Evolutionary conservation across 2,329 filamentous ascomycete genomes (phyloP), one percentile per base, ranked within the genome.

Genomic region (Talaromyces sp.): DNA sequence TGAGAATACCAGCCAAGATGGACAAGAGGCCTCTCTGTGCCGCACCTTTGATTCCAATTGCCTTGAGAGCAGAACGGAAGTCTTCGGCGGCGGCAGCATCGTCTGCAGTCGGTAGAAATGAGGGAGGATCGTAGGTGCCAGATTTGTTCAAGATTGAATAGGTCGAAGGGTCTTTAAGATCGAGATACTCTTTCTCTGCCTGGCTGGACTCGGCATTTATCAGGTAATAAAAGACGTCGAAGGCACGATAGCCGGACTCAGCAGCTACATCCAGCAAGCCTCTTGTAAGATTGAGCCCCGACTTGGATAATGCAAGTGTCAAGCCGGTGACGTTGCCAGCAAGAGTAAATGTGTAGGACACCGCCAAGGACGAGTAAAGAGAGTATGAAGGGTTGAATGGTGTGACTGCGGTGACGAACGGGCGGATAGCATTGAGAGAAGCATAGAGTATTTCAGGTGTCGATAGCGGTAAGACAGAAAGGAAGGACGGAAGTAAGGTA

Each of bases 141-240:
- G 94, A 97, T 71, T 88, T 89, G 68, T 91, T 88, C 19, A 99
- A 83, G 1, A 99, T 82, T 5, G 88, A 79, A 76, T 98, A 99
- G 51, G 86, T 84, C 3, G 91, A 90, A 2, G 91, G 87, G 8
- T 88, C 83, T 78, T 92, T 91, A 34, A 99, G 85, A 29, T 90
- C 88, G 15, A 99, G 81, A 67, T 93, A 96, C 75, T 98, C 94
- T 64, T 92, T 85, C 79, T 99, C 95, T 1, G 92, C 89, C 3
- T 90, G 88, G 1, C 92, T 95, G 0, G 95, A 96, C 0, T 91
- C 91, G n/a, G 91, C 93, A 0, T 93, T 96, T 49, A 98, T 84
- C 0, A 99, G 87, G 73, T 97, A 98, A 80, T 99, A 98, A 75
- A 99, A 98, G 59, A 96, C 95, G 74, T 99, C 94, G 71, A 99